These are phyloP conservation scores for Crataegus laevigata DNA, from an alignment of 306 rosid species.

Conservation along the genomic window DNA sequence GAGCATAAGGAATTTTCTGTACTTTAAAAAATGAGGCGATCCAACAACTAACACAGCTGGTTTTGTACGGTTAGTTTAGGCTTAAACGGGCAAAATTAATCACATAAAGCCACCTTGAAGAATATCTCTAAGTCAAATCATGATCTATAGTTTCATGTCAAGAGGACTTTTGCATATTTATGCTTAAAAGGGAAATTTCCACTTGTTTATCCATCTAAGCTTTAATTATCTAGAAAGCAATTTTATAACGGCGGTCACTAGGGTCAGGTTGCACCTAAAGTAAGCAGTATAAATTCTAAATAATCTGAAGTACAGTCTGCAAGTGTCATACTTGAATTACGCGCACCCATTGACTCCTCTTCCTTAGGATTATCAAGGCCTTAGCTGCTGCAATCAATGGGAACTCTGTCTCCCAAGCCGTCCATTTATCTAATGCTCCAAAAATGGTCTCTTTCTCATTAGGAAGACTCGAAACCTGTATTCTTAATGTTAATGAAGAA, in stretches of 20 bases:
- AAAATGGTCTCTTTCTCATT: constrained; percentile 79
- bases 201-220: not conserved
- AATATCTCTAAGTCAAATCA: not conserved
- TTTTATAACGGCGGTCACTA: not conserved
- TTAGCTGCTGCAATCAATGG: constrained; percentile 77
- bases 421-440: constrained; percentile 92
- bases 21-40: not conserved
- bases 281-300: not conserved
- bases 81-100: not conserved
- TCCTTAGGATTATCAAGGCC: constrained; percentile 68
- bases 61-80: not conserved
- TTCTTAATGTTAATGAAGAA: constrained; percentile 7
- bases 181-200: not conserved
- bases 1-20: not conserved
- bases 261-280: not conserved
- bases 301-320: not conserved
- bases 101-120: not conserved
- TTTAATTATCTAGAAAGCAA: not conserved
- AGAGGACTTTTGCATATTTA: not conserved
- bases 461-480: constrained; percentile 62
- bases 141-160: not conserved
- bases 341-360: constrained; percentile 62
- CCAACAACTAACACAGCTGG: not conserved
- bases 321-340: constrained; percentile 58
- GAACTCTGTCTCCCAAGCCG: constrained; percentile 91